These are phyloP conservation scores for Millerago galiae DNA, from an alignment of 805 yeast species.

Conservation along the genomic window DNA sequence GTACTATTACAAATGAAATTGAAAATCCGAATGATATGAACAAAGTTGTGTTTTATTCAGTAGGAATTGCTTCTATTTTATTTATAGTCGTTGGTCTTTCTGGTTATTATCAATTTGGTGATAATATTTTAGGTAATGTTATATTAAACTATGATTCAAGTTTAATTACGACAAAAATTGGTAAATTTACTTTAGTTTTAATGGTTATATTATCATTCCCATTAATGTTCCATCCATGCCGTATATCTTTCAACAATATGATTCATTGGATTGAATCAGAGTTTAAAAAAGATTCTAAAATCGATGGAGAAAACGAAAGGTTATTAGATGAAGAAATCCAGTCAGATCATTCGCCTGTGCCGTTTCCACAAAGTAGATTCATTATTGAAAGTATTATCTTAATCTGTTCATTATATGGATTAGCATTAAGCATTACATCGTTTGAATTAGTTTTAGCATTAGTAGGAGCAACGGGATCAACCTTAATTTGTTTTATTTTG, in stretches of 20 bases:
- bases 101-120: conserved; percentile 75
- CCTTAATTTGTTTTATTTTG: conserved; percentile 67
- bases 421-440: conserved; percentile 55
- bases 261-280: conserved; percentile 36
- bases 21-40: conserved; percentile 45
- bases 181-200: conserved; percentile 55
- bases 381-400: conserved; percentile 42
- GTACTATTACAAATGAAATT: conserved; percentile 68
- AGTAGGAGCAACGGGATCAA: conserved; percentile 82
- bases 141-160: conserved; percentile 58
- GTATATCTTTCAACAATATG: conserved; percentile 68
- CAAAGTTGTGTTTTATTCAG: conserved; percentile 42
- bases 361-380: conserved; percentile 41
- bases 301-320: conserved; percentile 8
- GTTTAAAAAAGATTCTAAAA: not conserved
- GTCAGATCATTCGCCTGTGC: conserved; percentile 29
- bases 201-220: conserved; percentile 79
- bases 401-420: conserved; percentile 39
- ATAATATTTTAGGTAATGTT: conserved; percentile 57
- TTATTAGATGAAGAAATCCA: conserved; percentile 15
- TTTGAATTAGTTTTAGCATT: conserved; percentile 65
- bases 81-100: conserved; percentile 58
- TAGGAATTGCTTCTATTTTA: conserved; percentile 46
- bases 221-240: conserved; percentile 73
- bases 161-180: conserved; percentile 41